Base-by-base conservation (phyloP, 768 basidiomycete species). In the Podaxis sp. region DNA sequence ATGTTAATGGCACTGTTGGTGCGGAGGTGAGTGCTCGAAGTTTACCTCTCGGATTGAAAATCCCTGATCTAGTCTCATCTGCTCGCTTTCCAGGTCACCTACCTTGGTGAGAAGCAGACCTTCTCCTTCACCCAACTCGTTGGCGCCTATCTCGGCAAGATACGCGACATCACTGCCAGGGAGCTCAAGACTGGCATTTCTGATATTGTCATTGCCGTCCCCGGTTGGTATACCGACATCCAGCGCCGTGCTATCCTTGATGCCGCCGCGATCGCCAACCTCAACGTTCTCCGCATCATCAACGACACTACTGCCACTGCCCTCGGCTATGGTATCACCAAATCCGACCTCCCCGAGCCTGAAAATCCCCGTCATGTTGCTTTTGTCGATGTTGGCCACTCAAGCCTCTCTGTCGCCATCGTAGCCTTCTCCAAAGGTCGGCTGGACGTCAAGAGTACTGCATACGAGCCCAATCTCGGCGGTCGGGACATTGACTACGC, bases 321-420 rank as follows among this genome's bases (percentile, higher is more conserved):
- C 43, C 90, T 99, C 73, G 94, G 93, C 57, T 99, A 96, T 78
- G 97, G 97, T 67, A 98, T 98, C 82, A 99, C 96, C 67, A 99
- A 99, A 78, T 87, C 91, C 27, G 97, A 99, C 74, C 88, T 99
- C 49, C 97, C 97, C 22, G 87, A 90, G 13, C 73, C 87, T 37
- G 94, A 96, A 65, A 78, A 74, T 66, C 90, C 96, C 0, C 85
- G 89, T 37, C 84, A 97, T 74, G 88, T 99, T 74, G 91, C 90
- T 66, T 98, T 99, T 71, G 86, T 98, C 69, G 97, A 99, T 69
- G 86, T 96, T 63, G 97, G 97, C 55, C 97, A 98, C 81, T 93
- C 94, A 5, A 86, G 86, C 77, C 82, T 95, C 77, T 90, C 93
- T 27, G 92, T 90, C 64, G 74, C 94, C 68, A 84, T 98, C 72